Conservation (phyloP, 1,284 basidiomycete genomes). For the Thecaphora thlaspeos region DNA sequence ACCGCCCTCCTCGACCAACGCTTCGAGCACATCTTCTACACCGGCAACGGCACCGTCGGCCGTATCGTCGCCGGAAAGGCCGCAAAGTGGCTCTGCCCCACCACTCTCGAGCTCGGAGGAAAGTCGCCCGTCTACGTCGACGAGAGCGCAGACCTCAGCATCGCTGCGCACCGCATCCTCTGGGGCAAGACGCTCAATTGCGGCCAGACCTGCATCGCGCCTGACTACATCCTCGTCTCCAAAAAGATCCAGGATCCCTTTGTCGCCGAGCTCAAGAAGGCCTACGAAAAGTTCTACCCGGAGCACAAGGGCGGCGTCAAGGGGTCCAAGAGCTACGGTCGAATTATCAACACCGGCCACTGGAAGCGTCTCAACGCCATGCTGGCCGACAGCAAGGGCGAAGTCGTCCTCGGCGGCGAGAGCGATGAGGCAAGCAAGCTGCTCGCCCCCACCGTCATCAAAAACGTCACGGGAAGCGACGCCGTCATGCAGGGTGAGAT, state of each 20-base stretch:
- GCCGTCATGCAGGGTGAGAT: conserved; percentile 68
- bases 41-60: conserved; percentile 70
- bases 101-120: conserved; percentile 75
- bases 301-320: conserved; percentile 60
- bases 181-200: conserved; percentile 76
- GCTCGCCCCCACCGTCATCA: conserved; percentile 69
- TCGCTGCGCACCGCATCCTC: conserved; percentile 64
- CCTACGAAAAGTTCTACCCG: conserved; percentile 59
- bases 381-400: conserved; percentile 70
- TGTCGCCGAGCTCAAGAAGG: conserved; percentile 66
- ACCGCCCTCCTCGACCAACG: conserved; percentile 74
- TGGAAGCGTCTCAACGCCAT: conserved; percentile 68
- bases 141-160: conserved; percentile 62
- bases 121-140: conserved; percentile 83
- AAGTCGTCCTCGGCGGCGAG: conserved; percentile 71
- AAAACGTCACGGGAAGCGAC: conserved; percentile 66
- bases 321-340: conserved; percentile 61
- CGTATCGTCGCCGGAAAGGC: conserved; percentile 78
- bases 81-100: conserved; percentile 79
- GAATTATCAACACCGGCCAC: conserved; percentile 64
- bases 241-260: conserved; percentile 68
- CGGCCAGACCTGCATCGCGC: conserved; percentile 65
- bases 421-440: conserved; percentile 65
- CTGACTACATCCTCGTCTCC: conserved; percentile 74
- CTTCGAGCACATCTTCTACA: conserved; percentile 72